Evolutionary conservation across 148 eudicot genomes (phyloP), one percentile per base, ranked within the genome.

Genomic region (Oxyria digyna): DNA sequence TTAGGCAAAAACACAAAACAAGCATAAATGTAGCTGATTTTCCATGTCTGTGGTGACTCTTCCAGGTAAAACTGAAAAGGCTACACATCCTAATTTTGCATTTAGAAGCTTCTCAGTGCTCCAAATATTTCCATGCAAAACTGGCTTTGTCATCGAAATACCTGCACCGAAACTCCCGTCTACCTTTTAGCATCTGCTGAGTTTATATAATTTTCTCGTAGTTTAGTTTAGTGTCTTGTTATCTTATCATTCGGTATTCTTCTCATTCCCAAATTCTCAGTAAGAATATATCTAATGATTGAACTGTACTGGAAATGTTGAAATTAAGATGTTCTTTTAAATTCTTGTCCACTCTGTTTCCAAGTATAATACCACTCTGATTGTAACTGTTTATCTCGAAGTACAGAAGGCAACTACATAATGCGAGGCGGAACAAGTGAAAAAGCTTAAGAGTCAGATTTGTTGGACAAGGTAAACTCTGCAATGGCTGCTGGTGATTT

Each of bases 381-480:
- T 57, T 29, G 35, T 57, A 27, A 29, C 6, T 29, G 35, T 21
- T 6, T 74, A 89, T 92, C 90, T 89, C 23, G 88, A 15, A 18
- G 87, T 77, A 69, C 97, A 91, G 67, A 89, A 91, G n/a, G 88
- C 77, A 77, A 91, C 63, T 14, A 87, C 72, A 38, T 91, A 91
- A 62, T 91, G 92, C 0, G 88, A 35, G 0, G 75, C 86, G 0
- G 87, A 52, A 62, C 97, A 91, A 6, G 97, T 85, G 27, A 85
- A 78, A 50, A 87, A 81, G 67, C 97, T 77, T 1, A 74, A 76
- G 0, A 87, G 73, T 13, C 15, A 92, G 84, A 80, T 92, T 93
- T 59, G 68, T 64, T 1, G 97, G 97, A 24, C 97, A 91, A 89
- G 52, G 91, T 89, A 73, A 91, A 88, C 76, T 91, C 97, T 2